These are phyloP conservation scores for Miscanthus lutarioriparius DNA, from an alignment of 176 grass and related monocot genomes.

Conservation along the genomic window DNA sequence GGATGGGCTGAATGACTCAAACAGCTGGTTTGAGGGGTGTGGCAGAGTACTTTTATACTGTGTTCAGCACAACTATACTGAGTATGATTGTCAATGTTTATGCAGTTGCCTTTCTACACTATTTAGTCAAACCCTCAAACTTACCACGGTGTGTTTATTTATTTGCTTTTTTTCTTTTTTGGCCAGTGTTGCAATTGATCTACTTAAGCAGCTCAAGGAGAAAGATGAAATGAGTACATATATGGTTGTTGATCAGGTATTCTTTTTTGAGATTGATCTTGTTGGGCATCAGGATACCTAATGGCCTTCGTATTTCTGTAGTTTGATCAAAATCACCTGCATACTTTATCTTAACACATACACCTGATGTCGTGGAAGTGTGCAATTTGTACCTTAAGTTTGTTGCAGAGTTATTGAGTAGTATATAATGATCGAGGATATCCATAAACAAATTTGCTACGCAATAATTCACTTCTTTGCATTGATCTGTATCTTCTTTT, in stretches of 20 bases:
- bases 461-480: constrained; percentile 9
- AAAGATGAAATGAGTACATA: constrained; percentile 63
- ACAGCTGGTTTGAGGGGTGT: constrained; percentile 75
- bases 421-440: constrained; percentile 17
- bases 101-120: constrained; percentile 35
- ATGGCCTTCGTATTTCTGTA: constrained; percentile 22
- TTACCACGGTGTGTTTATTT: constrained; percentile 34
- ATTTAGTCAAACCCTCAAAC: constrained; percentile 19
- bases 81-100: constrained; percentile 59
- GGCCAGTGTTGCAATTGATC: constrained; percentile 63
- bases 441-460: not conserved
- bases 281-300: not conserved
- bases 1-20: constrained; percentile 64
- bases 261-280: constrained; percentile 23
- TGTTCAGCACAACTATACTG: constrained; percentile 57
- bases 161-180: constrained; percentile 5
- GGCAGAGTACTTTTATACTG: constrained; percentile 74
- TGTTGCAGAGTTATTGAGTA: constrained; percentile 26
- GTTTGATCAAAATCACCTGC: constrained; percentile 23
- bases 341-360: constrained; percentile 21
- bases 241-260: constrained; percentile 79
- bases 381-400: constrained; percentile 19
- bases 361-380: constrained; percentile 5
- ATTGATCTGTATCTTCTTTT: not conserved
- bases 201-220: constrained; percentile 75